Percentiles rank a stretch among this genome's conserved stretches.
Conservation (phyloP, 768 basidiomycete genomes). For the Lentinula edodes region DNA sequence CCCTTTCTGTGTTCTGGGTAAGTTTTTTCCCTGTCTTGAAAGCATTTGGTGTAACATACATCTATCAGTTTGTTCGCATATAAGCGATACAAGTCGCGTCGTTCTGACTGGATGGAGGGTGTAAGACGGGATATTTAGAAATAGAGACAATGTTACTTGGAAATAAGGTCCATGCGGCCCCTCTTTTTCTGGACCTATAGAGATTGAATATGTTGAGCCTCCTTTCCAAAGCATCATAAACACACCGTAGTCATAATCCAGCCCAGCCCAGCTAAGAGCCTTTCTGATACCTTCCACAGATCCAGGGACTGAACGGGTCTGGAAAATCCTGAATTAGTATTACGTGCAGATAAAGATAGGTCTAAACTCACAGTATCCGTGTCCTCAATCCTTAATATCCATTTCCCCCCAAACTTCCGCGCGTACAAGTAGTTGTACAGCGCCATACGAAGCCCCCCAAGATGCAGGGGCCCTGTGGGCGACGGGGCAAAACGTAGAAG, state of each 20-base stretch:
- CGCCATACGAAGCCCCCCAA: conserved; percentile 92
- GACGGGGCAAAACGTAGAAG: conserved; percentile 94
- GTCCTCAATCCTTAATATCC: conserved; percentile 92
- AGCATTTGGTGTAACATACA: conserved; percentile 33
- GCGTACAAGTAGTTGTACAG: conserved; percentile 90
- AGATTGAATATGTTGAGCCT: neutral
- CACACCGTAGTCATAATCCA: conserved; percentile 88
- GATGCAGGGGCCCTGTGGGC: conserved; percentile 89
- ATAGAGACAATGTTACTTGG: conserved; percentile 45
- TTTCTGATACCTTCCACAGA: conserved; percentile 76
- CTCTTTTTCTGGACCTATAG: conserved; percentile 66
- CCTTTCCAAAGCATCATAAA: conserved; percentile 1
- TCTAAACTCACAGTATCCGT: conserved; percentile 75
- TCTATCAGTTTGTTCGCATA: conserved; percentile 74
- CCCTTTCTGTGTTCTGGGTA: conserved; percentile 48
- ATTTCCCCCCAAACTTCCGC: conserved; percentile 75
- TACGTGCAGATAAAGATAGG: neutral
- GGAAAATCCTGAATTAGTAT: neutral
- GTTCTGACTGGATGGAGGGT: conserved; percentile 63
- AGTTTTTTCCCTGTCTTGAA: neutral
- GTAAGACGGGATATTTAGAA: neutral
- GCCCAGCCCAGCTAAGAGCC: conserved; percentile 84
- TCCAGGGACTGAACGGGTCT: conserved; percentile 80
- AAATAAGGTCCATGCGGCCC: conserved; percentile 83
- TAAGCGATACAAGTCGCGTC: conserved; percentile 75